Base-by-base conservation (phyloP, 768 basidiomycete genomes). In the Dioszegia crocea region DNA sequence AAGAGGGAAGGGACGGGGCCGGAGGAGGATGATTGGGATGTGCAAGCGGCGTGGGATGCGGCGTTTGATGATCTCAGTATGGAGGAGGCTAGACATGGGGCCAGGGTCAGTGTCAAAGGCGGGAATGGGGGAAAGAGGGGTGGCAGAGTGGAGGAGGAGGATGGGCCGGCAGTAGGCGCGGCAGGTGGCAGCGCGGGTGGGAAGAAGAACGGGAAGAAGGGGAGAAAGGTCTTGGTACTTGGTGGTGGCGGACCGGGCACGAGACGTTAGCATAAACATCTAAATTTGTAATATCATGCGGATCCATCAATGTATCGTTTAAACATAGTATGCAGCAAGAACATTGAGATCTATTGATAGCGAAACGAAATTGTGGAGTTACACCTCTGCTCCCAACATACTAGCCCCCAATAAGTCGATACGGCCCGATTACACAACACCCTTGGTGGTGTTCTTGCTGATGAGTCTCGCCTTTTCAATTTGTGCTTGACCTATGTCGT, bases 381-480 rank as follows among this genome's bases (percentile, higher is more conserved):
- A n/a, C n/a, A n/a, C n/a, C n/a, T n/a, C n/a, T n/a, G n/a, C n/a
- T n/a, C n/a, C n/a, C n/a, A n/a, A n/a, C n/a, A n/a, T n/a, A n/a
- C n/a, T n/a, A n/a, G n/a, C n/a, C n/a, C n/a, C n/a, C n/a, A n/a
- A n/a, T n/a, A n/a, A n/a, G n/a, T n/a, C n/a, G n/a, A n/a, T n/a
- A n/a, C n/a, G n/a, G n/a, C n/a, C 21, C 39, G 44, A 30, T 51
- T 73, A 74, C 21, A 67, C 61, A 24, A 68, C 65, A 62, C 74
- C 74, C 58, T 75, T 77, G 52, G 70, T 73, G 19, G 88, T 81
- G 14, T 83, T 85, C 82, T 93, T 96, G 79, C 88, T 86, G 79
- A 94, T 89, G 65, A 96, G 82, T 78, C 89, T 89, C 49, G 91
- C 91, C 80, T 92, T 93, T 78, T 93, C 92, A 66, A 96, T 86